Evolutionary conservation across 2,329 filamentous ascomycete species (phyloP), one percentile per base, ranked within the genome.

Genomic region (Aureobasidium sp.): DNA sequence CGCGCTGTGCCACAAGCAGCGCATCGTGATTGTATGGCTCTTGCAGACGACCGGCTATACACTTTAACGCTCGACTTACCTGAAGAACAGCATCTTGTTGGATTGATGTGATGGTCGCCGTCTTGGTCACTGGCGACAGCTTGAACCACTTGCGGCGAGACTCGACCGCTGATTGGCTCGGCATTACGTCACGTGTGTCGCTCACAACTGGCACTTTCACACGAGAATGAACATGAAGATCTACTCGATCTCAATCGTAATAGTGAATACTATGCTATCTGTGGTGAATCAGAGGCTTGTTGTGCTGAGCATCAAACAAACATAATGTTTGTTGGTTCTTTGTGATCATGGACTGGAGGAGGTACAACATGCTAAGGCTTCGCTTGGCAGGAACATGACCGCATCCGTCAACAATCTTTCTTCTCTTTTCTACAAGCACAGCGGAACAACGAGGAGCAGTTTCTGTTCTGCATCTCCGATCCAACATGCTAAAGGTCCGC

Each of bases 41-140:
- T 13, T 8, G 8, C 8, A 32, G 30, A 57, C 13, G 5, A n/a
- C 10, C 7, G 10, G 29, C 36, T 16, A 13, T 10, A 13, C 10
- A 11, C 29, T 34, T 16, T 11, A 16, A 11, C 15, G 9, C 32
- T 30, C 63, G 53, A 59, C 63, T 21, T 50, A 68, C 67, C 70
- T 71, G 68, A 71, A 72, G 65, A 72, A 72, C 55, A 71, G 67
- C 70, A 72, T 72, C 45, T 57, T 67, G 52, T 45, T 44, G 45
- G 21, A 5, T 59, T 49, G 55, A 49, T 49, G 55, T 49, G 55
- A 30, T 41, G 36, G 55, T 49, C 45, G 54, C 41, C 11, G 41
- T 37, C 41, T 37, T 11, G 5, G 6, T 15, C n/a, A 8, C 54
- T 32, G 3, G 30, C 30, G 29, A 41, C 55, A 59, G 55, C 55